phyloP scores from a whole-genome alignment of 148 eudicot species.

The Diospyros kaki region DNA sequence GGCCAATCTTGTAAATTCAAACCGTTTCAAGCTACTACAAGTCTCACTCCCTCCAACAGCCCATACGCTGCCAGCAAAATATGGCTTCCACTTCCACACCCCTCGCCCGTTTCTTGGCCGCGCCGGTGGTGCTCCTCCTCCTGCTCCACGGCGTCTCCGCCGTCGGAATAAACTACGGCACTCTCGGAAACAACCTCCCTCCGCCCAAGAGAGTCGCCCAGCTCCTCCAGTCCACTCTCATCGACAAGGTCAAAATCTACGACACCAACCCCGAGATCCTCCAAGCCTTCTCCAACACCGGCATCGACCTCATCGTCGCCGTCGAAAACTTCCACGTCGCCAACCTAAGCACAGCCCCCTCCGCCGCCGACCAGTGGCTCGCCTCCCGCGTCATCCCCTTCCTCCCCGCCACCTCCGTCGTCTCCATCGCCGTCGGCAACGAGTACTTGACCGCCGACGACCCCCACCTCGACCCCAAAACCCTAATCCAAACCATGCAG shows the following conservation, averaged over 20 bases:
- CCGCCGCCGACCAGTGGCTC: slow-evolving; percentile 33
- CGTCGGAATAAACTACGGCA: slow-evolving; percentile 41
- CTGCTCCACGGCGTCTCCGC: slow-evolving; percentile 12
- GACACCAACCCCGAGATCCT: slow-evolving; percentile 47
- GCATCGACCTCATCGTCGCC: slow-evolving; percentile 39
- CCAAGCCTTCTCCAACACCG: slow-evolving; percentile 42
- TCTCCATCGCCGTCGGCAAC: slow-evolving; percentile 31
- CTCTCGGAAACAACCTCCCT: slow-evolving; percentile 45
- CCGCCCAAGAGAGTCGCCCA: slow-evolving; percentile 33
- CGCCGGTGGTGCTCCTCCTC: background rate
- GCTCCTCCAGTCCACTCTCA: slow-evolving; percentile 37
- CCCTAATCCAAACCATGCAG: slow-evolving; percentile 32
- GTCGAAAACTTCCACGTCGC: slow-evolving; percentile 28
- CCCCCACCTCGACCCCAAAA: slow-evolving; percentile 20
- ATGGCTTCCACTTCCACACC: too few relatives aligned
- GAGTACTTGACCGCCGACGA: slow-evolving; percentile 31
- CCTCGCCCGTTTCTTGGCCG: background rate
- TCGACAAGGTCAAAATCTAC: slow-evolving; percentile 40
- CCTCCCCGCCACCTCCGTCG: slow-evolving; percentile 33
- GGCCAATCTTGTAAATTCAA: too few relatives aligned
- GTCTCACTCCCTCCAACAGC: too few relatives aligned
- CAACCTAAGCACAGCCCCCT: slow-evolving; percentile 21
- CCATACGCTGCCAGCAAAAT: too few relatives aligned
- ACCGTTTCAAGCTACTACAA: too few relatives aligned
- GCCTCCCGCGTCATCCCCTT: slow-evolving; percentile 30